Evolutionary conservation across 495 filamentous ascomycete genomes (phyloP), one percentile per base, ranked within the genome.

Genomic region (Gamarada debralockiae): DNA sequence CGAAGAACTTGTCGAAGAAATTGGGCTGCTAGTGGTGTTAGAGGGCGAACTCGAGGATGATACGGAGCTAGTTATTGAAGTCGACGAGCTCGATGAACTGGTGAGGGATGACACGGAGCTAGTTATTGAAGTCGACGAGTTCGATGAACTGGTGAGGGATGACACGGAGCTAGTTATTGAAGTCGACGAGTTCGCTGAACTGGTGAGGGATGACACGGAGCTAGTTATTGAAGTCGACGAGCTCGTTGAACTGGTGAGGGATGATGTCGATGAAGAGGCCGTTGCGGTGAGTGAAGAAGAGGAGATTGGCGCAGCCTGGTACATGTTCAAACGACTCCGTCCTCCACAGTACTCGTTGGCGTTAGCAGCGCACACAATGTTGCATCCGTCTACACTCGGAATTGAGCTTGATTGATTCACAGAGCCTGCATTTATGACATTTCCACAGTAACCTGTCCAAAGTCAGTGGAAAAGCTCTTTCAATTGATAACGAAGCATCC

Each of bases 371-470:
- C 50, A 58, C 31, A 51, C 45, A 15, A 55, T 55, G 31, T 55
- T 55, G 15, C 56, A 59, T 3, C 38, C 42, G 18, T 29, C 47
- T 6, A 39, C 31, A 39, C 14, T 42, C 15, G 55, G 41, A 5
- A 15, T 22, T 6, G 25, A 48, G 27, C 37, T 56, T 14, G 45
- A 21, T 22, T 53, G 50, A 18, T 56, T 56, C 34, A 49, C 58
- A 67, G 68, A 76, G 47, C 64, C 68, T 13, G 65, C 33, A 14
- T 70, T 53, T 8, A 77, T 64, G 37, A 55, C 60, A 62, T 79
- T 73, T 22, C 75, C 76, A 58, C 76, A 81, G 48, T 72, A 81
- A 57, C 52, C n/a, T n/a, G n/a, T n/a, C 37, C 43, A 33, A 33
- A 24, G 22, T 38, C 58, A 38, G 31, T 50, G 31, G 50, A 49